Percentiles rank a stretch among this genome's conserved stretches.
These are phyloP conservation scores for Lepiota brunneoincarnata DNA, from an alignment of 768 basidiomycete species.

Conservation along the genomic window DNA sequence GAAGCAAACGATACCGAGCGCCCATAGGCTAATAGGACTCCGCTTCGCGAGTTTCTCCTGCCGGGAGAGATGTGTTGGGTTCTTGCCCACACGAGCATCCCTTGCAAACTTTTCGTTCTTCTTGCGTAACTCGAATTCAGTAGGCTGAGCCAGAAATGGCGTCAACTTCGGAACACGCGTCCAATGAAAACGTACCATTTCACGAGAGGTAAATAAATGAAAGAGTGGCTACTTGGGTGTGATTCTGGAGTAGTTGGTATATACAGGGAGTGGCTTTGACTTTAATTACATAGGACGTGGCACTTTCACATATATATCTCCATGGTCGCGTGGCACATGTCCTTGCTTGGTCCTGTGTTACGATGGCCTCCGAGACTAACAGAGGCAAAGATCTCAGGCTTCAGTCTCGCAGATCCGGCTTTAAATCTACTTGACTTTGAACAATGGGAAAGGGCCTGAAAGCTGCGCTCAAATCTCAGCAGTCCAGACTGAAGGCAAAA, in stretches of 20 bases:
- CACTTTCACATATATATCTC: constrained; percentile 15
- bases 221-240: constrained; percentile 15
- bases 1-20: constrained; percentile 70
- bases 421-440: no score
- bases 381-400: neutral
- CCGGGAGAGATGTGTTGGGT: constrained; percentile 67
- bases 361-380: constrained; percentile 3
- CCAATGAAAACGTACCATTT: constrained; percentile 24
- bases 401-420: neutral
- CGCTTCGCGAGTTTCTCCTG: constrained; percentile 69
- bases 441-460: constrained; percentile 63
- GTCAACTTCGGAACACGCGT: neutral
- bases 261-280: constrained; percentile 11
- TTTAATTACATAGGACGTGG: constrained; percentile 22
- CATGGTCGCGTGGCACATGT: neutral
- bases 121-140: constrained; percentile 79
- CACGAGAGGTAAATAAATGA: constrained; percentile 12
- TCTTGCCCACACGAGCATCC: constrained; percentile 72
- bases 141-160: constrained; percentile 46
- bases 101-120: constrained; percentile 80
- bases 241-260: constrained; percentile 12
- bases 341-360: neutral
- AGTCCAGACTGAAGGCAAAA: constrained; percentile 61
- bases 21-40: constrained; percentile 75
- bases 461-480: constrained; percentile 65